Evolutionary conservation across 1,284 basidiomycete species (phyloP), one percentile per base, ranked within the genome.

Genomic region (Fomitopsis palustris): DNA sequence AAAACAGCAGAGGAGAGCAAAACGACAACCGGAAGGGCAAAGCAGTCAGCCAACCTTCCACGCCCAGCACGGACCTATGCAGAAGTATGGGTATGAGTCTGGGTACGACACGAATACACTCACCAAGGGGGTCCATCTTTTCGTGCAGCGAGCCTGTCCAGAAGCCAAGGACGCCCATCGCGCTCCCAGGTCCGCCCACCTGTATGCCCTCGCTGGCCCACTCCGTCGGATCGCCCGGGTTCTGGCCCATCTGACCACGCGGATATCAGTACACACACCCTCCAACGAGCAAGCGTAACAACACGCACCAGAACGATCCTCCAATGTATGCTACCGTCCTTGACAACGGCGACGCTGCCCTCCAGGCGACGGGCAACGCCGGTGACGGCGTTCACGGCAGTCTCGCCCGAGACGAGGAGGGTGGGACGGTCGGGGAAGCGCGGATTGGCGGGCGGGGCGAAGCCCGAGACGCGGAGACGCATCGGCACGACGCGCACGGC

Each of bases 201-300:
- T 86, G 84, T 0, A 86, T 70, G 17, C 79, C 81, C 62, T 87
- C 83, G n/a, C 76, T 80, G 2, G 75, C 70, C 84, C 84, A 85
- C 61, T 84, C n/a, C 12, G 23, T 21, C 17, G 33, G 23, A 39
- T 49, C 21, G 41, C 45, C 47, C 27, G 17, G 16, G 14, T 49
- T 33, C 29, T 23, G 27, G 38, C 21, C 55, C 17, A 56, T 12
- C 42, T 42, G 23, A 4, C 7, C 8, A 21, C 16, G 38, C 29
- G n/a, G 2, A n/a, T 23, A 35, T 25, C 27, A 21, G 17, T 21
- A 0, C 8, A 3, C 25, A 25, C 51, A 23, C 17, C 14, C 19
- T 25, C 0, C 27, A 6, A 21, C 4, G 19, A 14, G 12, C 23
- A 17, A 33, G n/a, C n/a, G n/a, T n/a, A n/a, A n/a, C n/a, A 29